Conservation (phyloP, 371 early-diverging fungal genomes). For the Cokeromyces recurvatus region DNA sequence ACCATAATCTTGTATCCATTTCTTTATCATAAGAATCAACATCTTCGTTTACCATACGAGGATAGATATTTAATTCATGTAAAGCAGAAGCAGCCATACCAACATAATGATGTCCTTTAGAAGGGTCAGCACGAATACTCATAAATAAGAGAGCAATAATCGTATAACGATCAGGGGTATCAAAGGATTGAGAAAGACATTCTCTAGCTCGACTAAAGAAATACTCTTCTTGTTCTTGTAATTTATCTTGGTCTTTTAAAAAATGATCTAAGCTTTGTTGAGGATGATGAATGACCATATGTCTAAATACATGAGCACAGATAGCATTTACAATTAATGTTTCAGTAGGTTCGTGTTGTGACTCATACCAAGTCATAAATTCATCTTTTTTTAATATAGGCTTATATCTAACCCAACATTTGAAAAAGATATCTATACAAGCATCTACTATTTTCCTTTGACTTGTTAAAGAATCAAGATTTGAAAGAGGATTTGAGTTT, state of each 20-base stretch:
- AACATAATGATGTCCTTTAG: constrained; percentile 25
- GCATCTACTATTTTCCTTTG: constrained; percentile 21
- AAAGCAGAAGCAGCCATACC: constrained; percentile 28
- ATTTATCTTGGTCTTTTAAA: constrained; percentile 17
- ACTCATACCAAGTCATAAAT: constrained; percentile 28
- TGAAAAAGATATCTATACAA: constrained; percentile 31
- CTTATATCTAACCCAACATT: constrained; percentile 29
- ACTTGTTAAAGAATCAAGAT: constrained; percentile 9
- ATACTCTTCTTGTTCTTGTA: constrained; percentile 31
- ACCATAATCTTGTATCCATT: constrained; percentile 38
- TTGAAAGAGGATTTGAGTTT: constrained; percentile 21
- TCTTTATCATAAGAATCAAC: constrained; percentile 24
- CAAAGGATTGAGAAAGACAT: constrained; percentile 28
- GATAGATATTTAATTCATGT: constrained; percentile 23
- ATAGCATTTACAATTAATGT: constrained; percentile 37
- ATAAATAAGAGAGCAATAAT: constrained; percentile 22
- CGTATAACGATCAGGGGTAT: constrained; percentile 28
- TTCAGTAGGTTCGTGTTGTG: constrained; percentile 18
- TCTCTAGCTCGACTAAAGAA: constrained; percentile 32
- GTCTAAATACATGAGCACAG: constrained; percentile 27
- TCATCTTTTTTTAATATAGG: constrained; percentile 26
- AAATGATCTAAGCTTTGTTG: constrained; percentile 13
- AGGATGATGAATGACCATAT: constrained; percentile 30
- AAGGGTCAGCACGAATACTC: constrained; percentile 20
- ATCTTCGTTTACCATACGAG: constrained; percentile 22